Conservation (phyloP, 1,139 yeast genomes). For the Geotrichum reessii region DNA sequence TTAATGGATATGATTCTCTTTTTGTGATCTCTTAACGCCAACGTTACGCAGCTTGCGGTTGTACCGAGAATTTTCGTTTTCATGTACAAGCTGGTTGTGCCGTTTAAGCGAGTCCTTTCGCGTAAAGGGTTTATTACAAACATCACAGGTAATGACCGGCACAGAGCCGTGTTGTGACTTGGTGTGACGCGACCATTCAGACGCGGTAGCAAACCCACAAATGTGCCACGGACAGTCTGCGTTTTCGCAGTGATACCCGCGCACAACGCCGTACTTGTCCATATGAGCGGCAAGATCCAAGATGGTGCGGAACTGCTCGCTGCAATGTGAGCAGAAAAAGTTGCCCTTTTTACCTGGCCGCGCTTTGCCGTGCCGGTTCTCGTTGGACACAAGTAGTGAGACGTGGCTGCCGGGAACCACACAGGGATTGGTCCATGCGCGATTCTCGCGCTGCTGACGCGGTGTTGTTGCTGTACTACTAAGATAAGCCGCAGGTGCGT, state of each 20-base stretch:
- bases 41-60: conserved; percentile 7
- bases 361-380: conserved; percentile 7
- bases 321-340: conserved; percentile 51
- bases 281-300: conserved; percentile 45
- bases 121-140: conserved; percentile 51
- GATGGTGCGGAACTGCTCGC: conserved; percentile 39
- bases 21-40: not conserved
- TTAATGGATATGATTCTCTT: not conserved
- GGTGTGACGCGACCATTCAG: conserved; percentile 58
- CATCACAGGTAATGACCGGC: conserved; percentile 34
- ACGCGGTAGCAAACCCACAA: conserved; percentile 54
- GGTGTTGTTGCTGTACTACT: conserved; percentile 38
- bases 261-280: conserved; percentile 40
- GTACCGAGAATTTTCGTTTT: conserved; percentile 30
- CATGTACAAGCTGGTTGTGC: conserved; percentile 50
- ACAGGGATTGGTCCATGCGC: conserved; percentile 15
- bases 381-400: conserved; percentile 3
- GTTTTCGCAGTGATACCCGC: conserved; percentile 50
- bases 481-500: conserved; percentile 46
- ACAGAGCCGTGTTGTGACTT: conserved; percentile 46
- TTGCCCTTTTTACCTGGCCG: conserved; percentile 42
- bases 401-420: conserved; percentile 11
- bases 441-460: conserved; percentile 6
- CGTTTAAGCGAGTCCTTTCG: conserved; percentile 51
- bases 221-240: conserved; percentile 55